These are phyloP conservation scores for Aspergillus transmontanensis DNA, from an alignment of 2,329 filamentous ascomycete species.

Conservation along the genomic window DNA sequence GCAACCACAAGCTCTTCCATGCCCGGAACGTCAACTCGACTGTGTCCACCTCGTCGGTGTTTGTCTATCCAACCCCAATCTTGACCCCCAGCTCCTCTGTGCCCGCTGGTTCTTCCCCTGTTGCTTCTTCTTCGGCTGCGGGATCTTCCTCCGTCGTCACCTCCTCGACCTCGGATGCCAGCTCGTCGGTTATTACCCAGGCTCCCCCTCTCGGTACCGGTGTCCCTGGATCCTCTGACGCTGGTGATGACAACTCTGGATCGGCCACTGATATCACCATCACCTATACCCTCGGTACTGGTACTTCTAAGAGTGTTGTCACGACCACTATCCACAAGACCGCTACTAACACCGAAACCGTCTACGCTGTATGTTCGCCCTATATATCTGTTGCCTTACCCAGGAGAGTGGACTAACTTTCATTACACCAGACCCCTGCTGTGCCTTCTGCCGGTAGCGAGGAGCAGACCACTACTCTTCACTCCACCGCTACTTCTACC, in stretches of 20 bases:
- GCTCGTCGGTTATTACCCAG: slow-evolving; percentile 13
- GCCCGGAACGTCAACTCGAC: slow-evolving; percentile 20
- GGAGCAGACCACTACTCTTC: slow-evolving; percentile 31
- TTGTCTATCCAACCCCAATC: slow-evolving; percentile 23
- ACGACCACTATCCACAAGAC: slow-evolving; percentile 42
- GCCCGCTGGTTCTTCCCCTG: slow-evolving; percentile 1
- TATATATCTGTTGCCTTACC: slow-evolving; percentile 4
- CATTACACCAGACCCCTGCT: slow-evolving; percentile 10
- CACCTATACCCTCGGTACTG: slow-evolving; percentile 44
- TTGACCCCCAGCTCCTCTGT: slow-evolving; percentile 11
- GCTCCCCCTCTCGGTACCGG: slow-evolving; percentile 27
- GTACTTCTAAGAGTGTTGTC: slow-evolving; percentile 37
- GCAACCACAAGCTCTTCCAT: slow-evolving; percentile 25
- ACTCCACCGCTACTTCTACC: slow-evolving; percentile 34
- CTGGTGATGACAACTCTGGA: slow-evolving; percentile 13
- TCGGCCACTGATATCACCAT: slow-evolving; percentile 32
- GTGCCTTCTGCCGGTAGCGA: slow-evolving; percentile 2
- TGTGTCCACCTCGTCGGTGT: slow-evolving; percentile 23
- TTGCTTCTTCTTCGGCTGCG: not conserved
- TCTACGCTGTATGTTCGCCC: slow-evolving; percentile 28
- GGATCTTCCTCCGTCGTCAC: not conserved
- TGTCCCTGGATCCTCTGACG: slow-evolving; percentile 15
- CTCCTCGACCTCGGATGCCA: not conserved
- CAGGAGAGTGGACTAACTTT: not conserved
- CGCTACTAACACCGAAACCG: slow-evolving; percentile 29